Evolutionary conservation across 345 rosid genomes (phyloP), one percentile per base, ranked within the genome.

Genomic region (Geranium rotundifolium): DNA sequence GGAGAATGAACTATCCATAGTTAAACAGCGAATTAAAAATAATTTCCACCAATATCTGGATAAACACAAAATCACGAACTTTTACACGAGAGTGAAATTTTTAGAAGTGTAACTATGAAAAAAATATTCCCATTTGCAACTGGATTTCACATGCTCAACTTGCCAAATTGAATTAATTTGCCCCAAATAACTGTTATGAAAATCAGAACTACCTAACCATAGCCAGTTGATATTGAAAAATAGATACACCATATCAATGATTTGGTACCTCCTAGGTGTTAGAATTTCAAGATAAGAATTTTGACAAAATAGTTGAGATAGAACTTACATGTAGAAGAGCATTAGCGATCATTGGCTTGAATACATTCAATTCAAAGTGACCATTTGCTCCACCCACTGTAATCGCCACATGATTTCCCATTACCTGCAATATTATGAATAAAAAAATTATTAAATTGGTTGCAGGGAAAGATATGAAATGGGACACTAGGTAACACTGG

Each of bases 321-420:
- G 23, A 58, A 70, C 78, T 46, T 79, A 85, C 96, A 78, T 88
- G 92, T 56, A 88, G 71, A 65, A 88, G 88, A 58, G 81, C 81
- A 65, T 76, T 82, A 23, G 96, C 96, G 54, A 88, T 84, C 92
- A 88, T 81, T 23, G 92, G 92, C 80, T 88, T 88, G 85, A 80
- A 88, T 23, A 88, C 96, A 69, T 88, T 88, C 59, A 85, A 61
- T 56, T 88, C 96, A 61, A 88, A 88, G 72, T 88, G 96, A 61
- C 96, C 96, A 77, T 84, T 88, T 60, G 92, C 80, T 61, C 96
- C 96, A 69, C 92, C 92, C 69, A 88, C 79, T 50, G 91, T 82
- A 56, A 88, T 75, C 17, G 86, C 92, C 17, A 85, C 86, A 71
- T 85, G 90, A 77, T 88, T 88, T 56, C 96, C 96, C 85, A 88